Evolutionary conservation across 257 asterid genomes (phyloP).

Genomic region (Solanum chiquidenum): DNA sequence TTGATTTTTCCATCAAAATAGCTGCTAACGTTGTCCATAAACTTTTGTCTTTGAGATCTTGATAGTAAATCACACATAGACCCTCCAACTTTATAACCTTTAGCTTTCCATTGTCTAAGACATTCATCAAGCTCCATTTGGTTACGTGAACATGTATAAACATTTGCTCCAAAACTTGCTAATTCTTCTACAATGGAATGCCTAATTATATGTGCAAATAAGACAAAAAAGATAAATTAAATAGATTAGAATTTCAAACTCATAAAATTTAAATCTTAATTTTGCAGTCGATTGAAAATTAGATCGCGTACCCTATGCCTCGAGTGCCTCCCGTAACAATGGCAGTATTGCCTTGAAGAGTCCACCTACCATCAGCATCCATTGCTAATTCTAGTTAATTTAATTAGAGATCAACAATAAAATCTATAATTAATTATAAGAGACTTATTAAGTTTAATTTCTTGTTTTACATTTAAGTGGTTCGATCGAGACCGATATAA

Average conservation of each 20-base stretch:
- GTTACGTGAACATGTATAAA: constrained; percentile 6
- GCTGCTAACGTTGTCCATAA: background rate
- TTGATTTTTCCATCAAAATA: background rate
- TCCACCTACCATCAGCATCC: constrained; percentile 34
- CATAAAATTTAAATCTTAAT: no score
- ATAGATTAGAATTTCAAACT: no score
- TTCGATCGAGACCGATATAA: background rate
- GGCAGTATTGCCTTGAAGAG: constrained; percentile 25
- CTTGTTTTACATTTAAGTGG: background rate
- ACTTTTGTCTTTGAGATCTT: background rate
- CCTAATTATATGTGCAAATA: background rate
- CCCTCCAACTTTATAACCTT: background rate
- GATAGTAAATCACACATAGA: background rate
- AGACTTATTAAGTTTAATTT: background rate
- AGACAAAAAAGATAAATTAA: background rate
- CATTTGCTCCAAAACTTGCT: constrained; percentile 1
- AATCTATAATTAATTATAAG: background rate
- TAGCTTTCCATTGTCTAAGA: background rate
- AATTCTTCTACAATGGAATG: constrained; percentile 5
- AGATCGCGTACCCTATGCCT: background rate
- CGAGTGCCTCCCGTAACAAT: constrained; percentile 33
- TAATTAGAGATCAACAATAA: background rate
- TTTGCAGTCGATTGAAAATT: background rate
- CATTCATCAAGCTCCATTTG: constrained; percentile 7
- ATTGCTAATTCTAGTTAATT: background rate